Conservation (phyloP, 83 land plant species). For the Picea abies region DNA sequence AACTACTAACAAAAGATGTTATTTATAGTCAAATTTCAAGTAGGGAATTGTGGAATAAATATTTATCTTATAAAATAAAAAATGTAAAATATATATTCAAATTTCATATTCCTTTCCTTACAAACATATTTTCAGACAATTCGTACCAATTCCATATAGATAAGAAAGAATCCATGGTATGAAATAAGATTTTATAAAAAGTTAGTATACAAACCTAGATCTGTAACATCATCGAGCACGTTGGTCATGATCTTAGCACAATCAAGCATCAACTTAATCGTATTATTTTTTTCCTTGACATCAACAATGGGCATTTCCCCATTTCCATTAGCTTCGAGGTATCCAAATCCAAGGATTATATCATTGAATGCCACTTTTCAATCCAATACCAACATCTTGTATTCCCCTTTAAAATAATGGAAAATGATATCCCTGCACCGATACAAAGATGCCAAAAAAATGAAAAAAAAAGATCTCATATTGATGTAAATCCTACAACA, state of each 20-base stretch:
- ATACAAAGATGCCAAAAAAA: neutral
- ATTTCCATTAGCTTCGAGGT: slow-evolving; percentile 25
- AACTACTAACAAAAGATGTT: neutral
- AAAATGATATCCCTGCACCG: neutral
- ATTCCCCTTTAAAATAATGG: neutral
- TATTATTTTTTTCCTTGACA: slow-evolving; percentile 24
- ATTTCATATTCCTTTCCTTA: too few species aligned
- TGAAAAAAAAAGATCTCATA: neutral
- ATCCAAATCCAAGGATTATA: slow-evolving; percentile 42
- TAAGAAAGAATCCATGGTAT: neutral
- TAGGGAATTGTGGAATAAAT: too few species aligned
- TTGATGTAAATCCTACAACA: neutral
- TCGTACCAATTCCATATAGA: too few species aligned
- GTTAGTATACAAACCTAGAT: slow-evolving; percentile 30
- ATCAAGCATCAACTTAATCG: slow-evolving; percentile 48
- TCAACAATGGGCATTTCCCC: slow-evolving; percentile 14
- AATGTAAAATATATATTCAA: too few species aligned
- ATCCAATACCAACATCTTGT: neutral
- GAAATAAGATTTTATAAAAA: neutral
- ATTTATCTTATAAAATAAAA: too few species aligned
- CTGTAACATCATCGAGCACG: slow-evolving; percentile 49
- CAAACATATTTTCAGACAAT: too few species aligned
- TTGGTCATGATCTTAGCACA: slow-evolving; percentile 52
- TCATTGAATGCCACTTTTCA: slow-evolving; percentile 42
- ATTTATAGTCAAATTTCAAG: too few species aligned